phyloP scores from a whole-genome alignment of 2,329 filamentous ascomycete genomes.

The Pseudogymnoascus sp. region DNA sequence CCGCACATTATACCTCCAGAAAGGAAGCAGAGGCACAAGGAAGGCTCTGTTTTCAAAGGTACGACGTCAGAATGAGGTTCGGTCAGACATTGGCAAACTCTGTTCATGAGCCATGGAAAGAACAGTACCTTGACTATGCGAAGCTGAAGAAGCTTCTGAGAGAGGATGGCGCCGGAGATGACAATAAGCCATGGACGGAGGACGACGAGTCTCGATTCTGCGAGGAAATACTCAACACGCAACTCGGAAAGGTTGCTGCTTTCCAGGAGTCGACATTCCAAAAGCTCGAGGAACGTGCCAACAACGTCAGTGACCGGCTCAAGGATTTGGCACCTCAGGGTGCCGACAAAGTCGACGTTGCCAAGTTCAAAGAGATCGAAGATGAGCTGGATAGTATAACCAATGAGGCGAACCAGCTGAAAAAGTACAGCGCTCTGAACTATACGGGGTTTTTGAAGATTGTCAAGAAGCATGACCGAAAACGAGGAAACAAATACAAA shows the following conservation, averaged over 20 bases:
- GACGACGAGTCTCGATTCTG: slow-evolving; percentile 91
- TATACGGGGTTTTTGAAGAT: slow-evolving; percentile 98
- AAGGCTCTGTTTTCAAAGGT: background rate
- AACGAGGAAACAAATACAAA: slow-evolving; percentile 77
- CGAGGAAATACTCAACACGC: slow-evolving; percentile 87
- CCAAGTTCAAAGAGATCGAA: slow-evolving; percentile 62
- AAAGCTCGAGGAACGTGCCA: slow-evolving; percentile 46
- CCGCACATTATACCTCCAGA: background rate
- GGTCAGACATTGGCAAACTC: slow-evolving; percentile 77
- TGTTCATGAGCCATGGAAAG: slow-evolving; percentile 81
- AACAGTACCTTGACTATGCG: slow-evolving; percentile 89
- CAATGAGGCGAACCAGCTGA: slow-evolving; percentile 84
- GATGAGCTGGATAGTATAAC: slow-evolving; percentile 79
- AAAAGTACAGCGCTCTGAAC: slow-evolving; percentile 92
- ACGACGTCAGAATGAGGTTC: slow-evolving; percentile 66
- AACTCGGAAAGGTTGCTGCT: slow-evolving; percentile 87
- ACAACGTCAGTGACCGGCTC: slow-evolving; percentile 59
- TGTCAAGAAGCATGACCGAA: slow-evolving; percentile 97
- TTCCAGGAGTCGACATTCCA: slow-evolving; percentile 79
- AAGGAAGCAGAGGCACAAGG: background rate
- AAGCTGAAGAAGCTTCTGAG: slow-evolving; percentile 86
- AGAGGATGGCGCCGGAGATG: slow-evolving; percentile 53
- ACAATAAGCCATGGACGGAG: slow-evolving; percentile 75
- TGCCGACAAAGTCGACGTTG: slow-evolving; percentile 39
- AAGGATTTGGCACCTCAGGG: slow-evolving; percentile 66